Evolutionary conservation across 495 filamentous ascomycete genomes (phyloP).

Genomic region (Venustampulla echinocandica): DNA sequence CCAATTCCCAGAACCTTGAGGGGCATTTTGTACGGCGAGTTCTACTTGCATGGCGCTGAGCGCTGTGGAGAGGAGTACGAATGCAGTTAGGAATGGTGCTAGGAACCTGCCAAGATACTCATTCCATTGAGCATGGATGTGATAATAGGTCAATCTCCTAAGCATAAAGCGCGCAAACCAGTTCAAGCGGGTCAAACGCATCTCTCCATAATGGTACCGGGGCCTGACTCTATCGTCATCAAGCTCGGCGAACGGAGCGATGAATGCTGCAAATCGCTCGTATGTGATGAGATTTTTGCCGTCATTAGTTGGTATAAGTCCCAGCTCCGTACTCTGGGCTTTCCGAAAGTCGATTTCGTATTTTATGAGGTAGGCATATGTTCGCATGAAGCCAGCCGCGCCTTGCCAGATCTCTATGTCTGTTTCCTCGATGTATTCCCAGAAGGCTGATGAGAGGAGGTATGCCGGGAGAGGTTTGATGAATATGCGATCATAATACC

Average conservation of each 20-base stretch:
- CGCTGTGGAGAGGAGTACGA: constrained; percentile 23
- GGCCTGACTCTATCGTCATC: not conserved
- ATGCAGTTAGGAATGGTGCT: constrained; percentile 24
- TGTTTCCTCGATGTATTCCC: constrained; percentile 26
- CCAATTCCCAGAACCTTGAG: not conserved
- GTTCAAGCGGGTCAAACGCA: constrained; percentile 30
- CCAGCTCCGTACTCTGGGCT: constrained; percentile 23
- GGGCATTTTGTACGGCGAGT: not conserved
- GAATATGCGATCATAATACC: constrained; percentile 39
- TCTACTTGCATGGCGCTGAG: constrained; percentile 27
- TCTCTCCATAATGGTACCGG: constrained; percentile 33
- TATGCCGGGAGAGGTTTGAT: constrained; percentile 47
- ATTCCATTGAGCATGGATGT: constrained; percentile 11
- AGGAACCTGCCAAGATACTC: constrained; percentile 25
- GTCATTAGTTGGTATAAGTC: constrained; percentile 16
- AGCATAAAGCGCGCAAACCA: constrained; percentile 3
- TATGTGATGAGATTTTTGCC: constrained; percentile 9
- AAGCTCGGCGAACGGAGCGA: not conserved
- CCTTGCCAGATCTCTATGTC: not conserved
- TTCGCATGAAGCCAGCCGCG: constrained; percentile 32
- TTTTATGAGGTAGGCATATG: constrained; percentile 31
- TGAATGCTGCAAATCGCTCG: constrained; percentile 5
- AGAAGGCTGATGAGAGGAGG: constrained; percentile 39
- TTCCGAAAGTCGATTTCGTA: constrained; percentile 30
- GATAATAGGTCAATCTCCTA: constrained; percentile 13